Percentiles rank a stretch among this genome's conserved stretches.
These are phyloP conservation scores for Moniliella sp. DNA, from an alignment of 1,284 basidiomycete species.

Conservation along the genomic window DNA sequence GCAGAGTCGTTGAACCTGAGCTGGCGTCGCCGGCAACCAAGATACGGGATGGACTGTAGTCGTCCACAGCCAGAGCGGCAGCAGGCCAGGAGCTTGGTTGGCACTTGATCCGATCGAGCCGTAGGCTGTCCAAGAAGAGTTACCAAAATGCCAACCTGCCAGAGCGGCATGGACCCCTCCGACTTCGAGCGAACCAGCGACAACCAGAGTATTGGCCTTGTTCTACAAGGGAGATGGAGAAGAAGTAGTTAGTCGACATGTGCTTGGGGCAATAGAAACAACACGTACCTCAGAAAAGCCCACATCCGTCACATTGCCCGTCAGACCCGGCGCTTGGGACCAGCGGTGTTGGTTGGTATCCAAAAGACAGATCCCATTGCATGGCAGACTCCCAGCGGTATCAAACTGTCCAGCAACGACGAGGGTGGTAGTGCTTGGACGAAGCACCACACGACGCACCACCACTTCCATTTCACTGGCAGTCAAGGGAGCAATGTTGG, in stretches of 20 bases:
- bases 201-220: constrained; percentile 21
- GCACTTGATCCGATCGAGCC: constrained; percentile 45
- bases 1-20: too few species aligned
- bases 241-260: background rate
- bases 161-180: constrained; percentile 47
- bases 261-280: background rate
- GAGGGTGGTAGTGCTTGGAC: constrained; percentile 47
- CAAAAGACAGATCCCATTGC: constrained; percentile 59
- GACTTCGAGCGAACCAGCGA: constrained; percentile 49
- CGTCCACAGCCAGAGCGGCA: constrained; percentile 64
- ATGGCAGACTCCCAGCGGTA: constrained; percentile 52
- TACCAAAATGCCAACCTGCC: constrained; percentile 46
- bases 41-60: constrained; percentile 55
- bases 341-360: constrained; percentile 51
- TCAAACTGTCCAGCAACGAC: constrained; percentile 69
- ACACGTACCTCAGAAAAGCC: constrained; percentile 51
- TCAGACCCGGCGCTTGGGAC: constrained; percentile 62
- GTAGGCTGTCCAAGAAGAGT: constrained; percentile 43
- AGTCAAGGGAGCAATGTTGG: constrained; percentile 10
- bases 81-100: constrained; percentile 62
- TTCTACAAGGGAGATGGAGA: background rate
- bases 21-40: constrained; percentile 77
- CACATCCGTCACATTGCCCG: constrained; percentile 58
- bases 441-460: constrained; percentile 53
- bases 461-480: constrained; percentile 36